A percentile compares a stretch with the other conserved stretches of the same genome.
phyloP scores from a whole-genome alignment of 495 filamentous ascomycete species.

The Ramalina intermedia region DNA sequence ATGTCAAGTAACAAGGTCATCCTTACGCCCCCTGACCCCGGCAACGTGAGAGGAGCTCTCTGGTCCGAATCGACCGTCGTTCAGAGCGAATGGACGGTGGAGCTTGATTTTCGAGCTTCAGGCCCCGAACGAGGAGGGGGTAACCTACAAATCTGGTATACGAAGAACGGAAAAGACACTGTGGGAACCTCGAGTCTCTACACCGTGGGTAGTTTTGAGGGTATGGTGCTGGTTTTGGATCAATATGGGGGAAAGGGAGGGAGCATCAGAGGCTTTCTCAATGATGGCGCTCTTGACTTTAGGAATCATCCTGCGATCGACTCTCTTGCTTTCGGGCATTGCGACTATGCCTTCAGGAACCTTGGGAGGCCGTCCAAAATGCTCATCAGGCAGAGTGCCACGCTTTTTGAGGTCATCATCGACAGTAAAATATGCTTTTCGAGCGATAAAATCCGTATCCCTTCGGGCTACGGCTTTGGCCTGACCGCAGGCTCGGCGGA shows the following conservation, averaged over 20 bases:
- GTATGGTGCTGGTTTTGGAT: constrained; percentile 75
- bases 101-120: constrained; percentile 74
- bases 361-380: constrained; percentile 68
- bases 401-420: constrained; percentile 59
- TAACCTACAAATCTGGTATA: constrained; percentile 89
- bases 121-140: constrained; percentile 77
- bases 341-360: constrained; percentile 83
- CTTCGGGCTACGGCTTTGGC: constrained; percentile 72
- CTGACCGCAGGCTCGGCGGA: constrained; percentile 79
- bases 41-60: constrained; percentile 67
- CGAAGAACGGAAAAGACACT: constrained; percentile 48
- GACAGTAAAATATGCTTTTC: constrained; percentile 78
- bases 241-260: constrained; percentile 71
- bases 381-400: constrained; percentile 50
- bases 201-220: constrained; percentile 69
- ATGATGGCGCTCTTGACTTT: constrained; percentile 77
- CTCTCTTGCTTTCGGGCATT: constrained; percentile 83
- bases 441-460: constrained; percentile 62
- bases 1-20: constrained; percentile 67
- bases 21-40: constrained; percentile 76
- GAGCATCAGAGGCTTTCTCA: constrained; percentile 79
- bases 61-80: constrained; percentile 54
- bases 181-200: constrained; percentile 66
- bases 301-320: constrained; percentile 66
- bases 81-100: constrained; percentile 58